Percentiles rank a stretch among this genome's conserved stretches.
Evolutionary conservation across 257 asterid genomes (phyloP).

Genomic region (Nicotiana obtusifolia): DNA sequence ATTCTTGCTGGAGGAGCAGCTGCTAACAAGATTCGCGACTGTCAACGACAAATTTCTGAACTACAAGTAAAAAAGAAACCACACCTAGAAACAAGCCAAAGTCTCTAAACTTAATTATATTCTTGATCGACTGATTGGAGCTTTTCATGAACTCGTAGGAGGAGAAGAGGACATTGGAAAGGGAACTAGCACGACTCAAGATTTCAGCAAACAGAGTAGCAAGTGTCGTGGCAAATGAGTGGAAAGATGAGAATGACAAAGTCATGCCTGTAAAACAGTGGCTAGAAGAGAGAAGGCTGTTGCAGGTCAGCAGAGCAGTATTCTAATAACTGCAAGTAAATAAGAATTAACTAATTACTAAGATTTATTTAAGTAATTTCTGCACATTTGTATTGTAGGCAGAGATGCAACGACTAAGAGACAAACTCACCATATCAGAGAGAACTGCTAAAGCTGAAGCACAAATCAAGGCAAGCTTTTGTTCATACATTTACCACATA

Average conservation of each 20-base stretch:
- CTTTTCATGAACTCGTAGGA: conserved; percentile 39
- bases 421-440: conserved; percentile 64
- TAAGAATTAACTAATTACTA: not conserved
- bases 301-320: conserved; percentile 41
- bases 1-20: conserved; percentile 81
- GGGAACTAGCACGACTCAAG: conserved; percentile 81
- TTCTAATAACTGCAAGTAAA: not conserved
- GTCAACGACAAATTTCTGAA: conserved; percentile 58
- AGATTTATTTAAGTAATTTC: not conserved
- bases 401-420: conserved; percentile 71
- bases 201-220: conserved; percentile 83
- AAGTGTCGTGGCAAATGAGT: conserved; percentile 74
- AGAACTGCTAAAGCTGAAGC: conserved; percentile 81
- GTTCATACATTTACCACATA: not conserved
- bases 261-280: conserved; percentile 96
- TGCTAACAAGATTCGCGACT: conserved; percentile 68
- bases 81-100: not conserved
- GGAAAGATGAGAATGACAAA: conserved; percentile 88
- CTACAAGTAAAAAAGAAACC: conserved; percentile 38
- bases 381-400: conserved; percentile 36
- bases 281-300: conserved; percentile 80
- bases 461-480: conserved; percentile 58
- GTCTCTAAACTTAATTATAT: not conserved
- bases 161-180: conserved; percentile 77
- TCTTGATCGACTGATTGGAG: not conserved